These are phyloP conservation scores for Lipomyces chichibuensis DNA, from an alignment of 805 yeast species.

Conservation along the genomic window DNA sequence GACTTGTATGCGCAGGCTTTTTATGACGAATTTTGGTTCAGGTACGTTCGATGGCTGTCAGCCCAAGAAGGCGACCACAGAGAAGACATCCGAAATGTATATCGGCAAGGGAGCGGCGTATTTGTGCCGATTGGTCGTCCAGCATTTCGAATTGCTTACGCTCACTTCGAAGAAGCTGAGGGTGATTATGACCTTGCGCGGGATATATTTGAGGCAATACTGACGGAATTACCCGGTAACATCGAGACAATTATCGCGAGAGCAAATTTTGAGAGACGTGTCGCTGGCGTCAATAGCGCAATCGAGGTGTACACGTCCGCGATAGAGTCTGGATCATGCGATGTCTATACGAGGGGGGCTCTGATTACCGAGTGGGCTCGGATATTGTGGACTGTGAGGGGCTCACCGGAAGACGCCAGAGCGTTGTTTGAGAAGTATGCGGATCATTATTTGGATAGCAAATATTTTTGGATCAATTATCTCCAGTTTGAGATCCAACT, in stretches of 20 bases:
- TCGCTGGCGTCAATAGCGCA: constrained; percentile 29
- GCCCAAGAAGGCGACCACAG: constrained; percentile 36
- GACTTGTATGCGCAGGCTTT: constrained; percentile 47
- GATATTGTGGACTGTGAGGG: constrained; percentile 35
- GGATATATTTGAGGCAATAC: constrained; percentile 37
- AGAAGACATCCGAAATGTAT: constrained; percentile 50
- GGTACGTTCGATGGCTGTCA: constrained; percentile 60
- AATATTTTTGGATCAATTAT: constrained; percentile 43
- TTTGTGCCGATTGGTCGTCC: constrained; percentile 40
- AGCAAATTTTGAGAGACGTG: constrained; percentile 39
- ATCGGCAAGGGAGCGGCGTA: constrained; percentile 54
- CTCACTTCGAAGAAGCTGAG: constrained; percentile 40
- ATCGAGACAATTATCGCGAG: constrained; percentile 40
- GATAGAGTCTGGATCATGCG: constrained; percentile 22
- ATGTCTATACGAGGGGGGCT: constrained; percentile 32
- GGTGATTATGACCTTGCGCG: constrained; percentile 40
- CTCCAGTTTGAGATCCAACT: constrained; percentile 42
- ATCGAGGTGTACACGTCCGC: constrained; percentile 22
- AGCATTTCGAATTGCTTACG: constrained; percentile 41
- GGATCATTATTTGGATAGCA: constrained; percentile 35
- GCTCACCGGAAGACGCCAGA: constrained; percentile 38
- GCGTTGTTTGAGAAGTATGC: constrained; percentile 35
- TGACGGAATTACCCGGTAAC: constrained; percentile 40
- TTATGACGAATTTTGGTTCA: constrained; percentile 67
- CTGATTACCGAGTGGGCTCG: constrained; percentile 38